Evolutionary conservation across 768 basidiomycete genomes (phyloP).

Genomic region (Pisolithus microcarpus): DNA sequence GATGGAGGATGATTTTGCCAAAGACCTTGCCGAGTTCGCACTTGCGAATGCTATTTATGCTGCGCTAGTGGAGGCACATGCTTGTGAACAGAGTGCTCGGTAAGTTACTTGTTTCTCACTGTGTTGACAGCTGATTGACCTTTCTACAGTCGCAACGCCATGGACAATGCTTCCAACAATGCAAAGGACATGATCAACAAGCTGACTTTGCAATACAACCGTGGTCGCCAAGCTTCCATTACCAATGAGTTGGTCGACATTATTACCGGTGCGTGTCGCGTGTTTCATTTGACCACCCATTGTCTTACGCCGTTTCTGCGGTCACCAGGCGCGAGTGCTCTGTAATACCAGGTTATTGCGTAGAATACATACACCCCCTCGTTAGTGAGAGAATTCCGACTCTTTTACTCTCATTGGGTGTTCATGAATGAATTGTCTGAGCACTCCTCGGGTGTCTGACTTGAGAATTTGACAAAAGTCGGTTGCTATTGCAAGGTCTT

Average conservation of each 20-base stretch:
- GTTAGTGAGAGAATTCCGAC: neutral
- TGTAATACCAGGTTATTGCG: constrained; percentile 25
- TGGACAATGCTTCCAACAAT: constrained; percentile 99
- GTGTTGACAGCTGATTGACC: neutral
- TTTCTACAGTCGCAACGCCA: constrained; percentile 73
- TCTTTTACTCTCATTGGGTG: neutral
- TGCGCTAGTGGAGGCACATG: constrained; percentile 90
- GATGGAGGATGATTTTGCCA: constrained; percentile 93
- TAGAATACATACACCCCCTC: constrained; percentile 6
- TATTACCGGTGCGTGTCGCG: constrained; percentile 57
- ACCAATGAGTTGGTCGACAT: constrained; percentile 94
- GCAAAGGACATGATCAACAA: constrained; percentile 86
- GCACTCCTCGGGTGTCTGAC: too few species aligned
- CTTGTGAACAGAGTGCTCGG: constrained; percentile 91
- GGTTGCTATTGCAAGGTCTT: too few species aligned
- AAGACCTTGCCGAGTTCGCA: constrained; percentile 91
- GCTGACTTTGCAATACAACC: constrained; percentile 93
- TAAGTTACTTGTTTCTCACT: constrained; percentile 26
- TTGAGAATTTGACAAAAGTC: too few species aligned
- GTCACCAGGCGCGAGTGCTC: constrained; percentile 41
- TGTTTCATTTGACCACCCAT: neutral
- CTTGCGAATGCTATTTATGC: constrained; percentile 95
- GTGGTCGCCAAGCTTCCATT: constrained; percentile 96
- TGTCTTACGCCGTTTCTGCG: neutral
- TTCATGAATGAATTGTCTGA: neutral